Evolutionary conservation across 371 early-diverging fungal species (phyloP).

Genomic region (Apophysomyces sp.): DNA sequence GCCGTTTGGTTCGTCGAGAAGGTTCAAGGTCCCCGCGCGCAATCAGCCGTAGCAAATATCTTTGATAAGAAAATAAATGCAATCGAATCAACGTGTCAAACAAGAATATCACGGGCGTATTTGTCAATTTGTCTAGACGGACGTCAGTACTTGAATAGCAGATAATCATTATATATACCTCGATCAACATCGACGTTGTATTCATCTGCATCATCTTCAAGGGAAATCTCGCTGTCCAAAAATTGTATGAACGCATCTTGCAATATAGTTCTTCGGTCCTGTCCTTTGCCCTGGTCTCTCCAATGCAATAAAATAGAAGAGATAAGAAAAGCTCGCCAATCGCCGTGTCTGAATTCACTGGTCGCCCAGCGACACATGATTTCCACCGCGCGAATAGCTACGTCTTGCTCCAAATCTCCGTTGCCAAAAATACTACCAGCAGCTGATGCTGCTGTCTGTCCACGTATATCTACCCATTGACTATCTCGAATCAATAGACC

Average conservation of each 20-base stretch:
- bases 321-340: constrained; percentile 59
- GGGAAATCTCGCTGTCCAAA: constrained; percentile 28
- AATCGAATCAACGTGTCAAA: constrained; percentile 61
- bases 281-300: constrained; percentile 34
- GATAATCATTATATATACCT: neutral
- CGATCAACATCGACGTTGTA: constrained; percentile 3
- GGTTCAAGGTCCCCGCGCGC: constrained; percentile 64
- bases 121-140: neutral
- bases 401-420: constrained; percentile 6
- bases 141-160: neutral
- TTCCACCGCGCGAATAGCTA: constrained; percentile 16
- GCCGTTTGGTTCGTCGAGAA: constrained; percentile 33
- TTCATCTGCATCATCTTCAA: constrained; percentile 2
- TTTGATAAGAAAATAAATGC: constrained; percentile 62
- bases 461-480: constrained; percentile 38
- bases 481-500: constrained; percentile 30
- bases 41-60: constrained; percentile 61
- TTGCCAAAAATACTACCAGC: constrained; percentile 29
- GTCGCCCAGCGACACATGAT: constrained; percentile 64
- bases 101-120: constrained; percentile 28
- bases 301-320: constrained; percentile 50
- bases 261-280: constrained; percentile 21
- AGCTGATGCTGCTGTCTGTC: constrained; percentile 30
- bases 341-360: constrained; percentile 52
- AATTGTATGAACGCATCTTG: constrained; percentile 49